Evolutionary conservation across 2,329 filamentous ascomycete genomes (phyloP).

Genomic region (Fusarium xyrophilum): DNA sequence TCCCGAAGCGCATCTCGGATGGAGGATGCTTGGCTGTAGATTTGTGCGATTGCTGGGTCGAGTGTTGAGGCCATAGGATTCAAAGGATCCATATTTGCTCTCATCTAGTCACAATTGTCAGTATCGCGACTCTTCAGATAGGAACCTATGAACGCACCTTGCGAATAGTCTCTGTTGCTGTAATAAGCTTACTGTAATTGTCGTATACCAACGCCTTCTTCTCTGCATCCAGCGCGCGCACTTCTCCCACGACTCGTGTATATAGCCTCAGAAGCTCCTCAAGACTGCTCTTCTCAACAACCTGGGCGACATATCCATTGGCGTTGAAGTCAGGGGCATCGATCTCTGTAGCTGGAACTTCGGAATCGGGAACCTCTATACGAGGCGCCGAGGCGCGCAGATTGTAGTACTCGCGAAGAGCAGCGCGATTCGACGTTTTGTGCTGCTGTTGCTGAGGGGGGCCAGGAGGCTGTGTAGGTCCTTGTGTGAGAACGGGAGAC

Average conservation of each 20-base stretch:
- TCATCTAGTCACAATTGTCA: constrained; percentile 62
- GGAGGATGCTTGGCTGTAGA: constrained; percentile 67
- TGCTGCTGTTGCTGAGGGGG: constrained; percentile 28
- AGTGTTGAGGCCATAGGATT: constrained; percentile 77
- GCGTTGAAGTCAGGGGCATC: constrained; percentile 77
- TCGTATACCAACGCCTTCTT: constrained; percentile 97
- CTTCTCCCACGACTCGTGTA: constrained; percentile 77
- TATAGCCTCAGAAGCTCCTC: constrained; percentile 75
- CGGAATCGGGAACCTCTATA: constrained; percentile 57
- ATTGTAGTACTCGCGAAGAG: constrained; percentile 94
- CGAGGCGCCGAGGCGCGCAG: constrained; percentile 58
- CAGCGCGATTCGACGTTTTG: constrained; percentile 76
- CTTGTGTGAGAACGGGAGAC: constrained; percentile 54
- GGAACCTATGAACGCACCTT: constrained; percentile 56
- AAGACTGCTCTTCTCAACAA: constrained; percentile 68
- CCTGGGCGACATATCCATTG: constrained; percentile 68
- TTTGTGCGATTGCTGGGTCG: constrained; percentile 75
- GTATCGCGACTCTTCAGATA: not conserved
- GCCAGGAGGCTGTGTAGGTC: constrained; percentile 11
- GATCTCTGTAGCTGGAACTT: constrained; percentile 72
- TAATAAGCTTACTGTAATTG: constrained; percentile 96
- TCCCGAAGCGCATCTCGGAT: constrained; percentile 61
- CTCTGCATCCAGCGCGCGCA: constrained; percentile 89
- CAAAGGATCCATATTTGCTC: constrained; percentile 79
- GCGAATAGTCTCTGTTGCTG: constrained; percentile 94